Base-by-base conservation (phyloP, 2,329 filamentous ascomycete species). In the Aspergillus tubingensis region DNA sequence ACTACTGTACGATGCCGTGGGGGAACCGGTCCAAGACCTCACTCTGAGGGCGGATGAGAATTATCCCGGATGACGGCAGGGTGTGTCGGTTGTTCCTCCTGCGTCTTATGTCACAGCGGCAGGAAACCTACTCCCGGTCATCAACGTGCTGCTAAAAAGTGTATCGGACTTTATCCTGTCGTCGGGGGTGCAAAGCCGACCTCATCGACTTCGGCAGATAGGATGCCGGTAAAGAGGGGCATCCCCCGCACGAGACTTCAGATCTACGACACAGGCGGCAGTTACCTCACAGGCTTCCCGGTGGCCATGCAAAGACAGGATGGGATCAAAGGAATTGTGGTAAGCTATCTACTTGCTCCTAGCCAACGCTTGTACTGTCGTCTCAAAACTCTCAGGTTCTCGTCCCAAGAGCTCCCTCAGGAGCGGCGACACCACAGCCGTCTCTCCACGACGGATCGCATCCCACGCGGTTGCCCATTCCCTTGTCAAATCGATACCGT, bases 381-480 rank as follows among this genome's bases (percentile, higher is more conserved):
- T 68, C 59, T 81, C 80, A 62, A 77, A 82, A 13, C 67, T 73
- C 55, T 80, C 77, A 1, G 79, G 79, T 64, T 76, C 70, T 38
- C 81, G 72, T 1, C 79, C 80, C 41, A 83, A 62, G 4, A 81
- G 66, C 13, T 77, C 72, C 53, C 65, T 67, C 43, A 83, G 61
- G 21, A 75, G 70, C 6, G 69, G 67, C 21, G 77, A 76, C 21
- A 81, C 77, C 19, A 78, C 73, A 1, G 77, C 76, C 8, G 79
- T 73, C 71, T 83, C 81, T 0, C 80, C 81, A 0, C 64, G 67
- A 2, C 68, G 66, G 41, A 83, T 80, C 0, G 74, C 81, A 27
- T 80, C 76, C 77, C 79, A 83, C 2, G 80, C 78, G 1, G 80
- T 80, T 17, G 80, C 73, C 81, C 81, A 83, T n/a, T 78, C 77